Conservation (phyloP, 495 filamentous ascomycete species). For the Aspergillus mulundensis region DNA sequence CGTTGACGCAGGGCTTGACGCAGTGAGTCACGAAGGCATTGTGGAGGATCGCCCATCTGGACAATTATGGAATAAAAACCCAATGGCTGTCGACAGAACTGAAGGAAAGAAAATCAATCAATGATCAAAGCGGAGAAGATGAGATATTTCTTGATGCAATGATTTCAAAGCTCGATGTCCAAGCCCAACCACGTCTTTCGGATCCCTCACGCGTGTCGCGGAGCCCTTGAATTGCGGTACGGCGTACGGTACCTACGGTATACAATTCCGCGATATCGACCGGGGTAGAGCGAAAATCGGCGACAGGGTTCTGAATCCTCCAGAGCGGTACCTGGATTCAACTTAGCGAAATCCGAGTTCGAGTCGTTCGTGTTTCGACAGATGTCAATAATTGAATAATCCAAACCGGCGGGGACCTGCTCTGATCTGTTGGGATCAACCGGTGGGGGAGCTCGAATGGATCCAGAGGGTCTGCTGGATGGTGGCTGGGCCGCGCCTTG, state of each 20-base stretch:
- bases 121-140: no score
- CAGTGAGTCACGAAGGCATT: slow-evolving; percentile 35
- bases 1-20: slow-evolving; percentile 34
- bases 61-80: neutral
- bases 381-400: no score
- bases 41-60: slow-evolving; percentile 11
- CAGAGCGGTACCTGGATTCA: neutral
- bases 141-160: no score
- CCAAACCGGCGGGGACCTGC: neutral
- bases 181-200: no score
- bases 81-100: neutral
- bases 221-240: no score
- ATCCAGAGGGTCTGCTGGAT: neutral
- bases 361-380: neutral
- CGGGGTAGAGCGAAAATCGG: neutral
- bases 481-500: neutral
- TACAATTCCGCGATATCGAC: neutral
- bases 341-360: no score
- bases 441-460: slow-evolving; percentile 8
- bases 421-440: slow-evolving; percentile 8
- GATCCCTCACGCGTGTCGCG: no score
- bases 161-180: no score
- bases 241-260: no score
- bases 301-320: neutral
- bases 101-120: no score